phyloP scores from a whole-genome alignment of 352 stramenopile species.

The Pythium insidiosum region DNA sequence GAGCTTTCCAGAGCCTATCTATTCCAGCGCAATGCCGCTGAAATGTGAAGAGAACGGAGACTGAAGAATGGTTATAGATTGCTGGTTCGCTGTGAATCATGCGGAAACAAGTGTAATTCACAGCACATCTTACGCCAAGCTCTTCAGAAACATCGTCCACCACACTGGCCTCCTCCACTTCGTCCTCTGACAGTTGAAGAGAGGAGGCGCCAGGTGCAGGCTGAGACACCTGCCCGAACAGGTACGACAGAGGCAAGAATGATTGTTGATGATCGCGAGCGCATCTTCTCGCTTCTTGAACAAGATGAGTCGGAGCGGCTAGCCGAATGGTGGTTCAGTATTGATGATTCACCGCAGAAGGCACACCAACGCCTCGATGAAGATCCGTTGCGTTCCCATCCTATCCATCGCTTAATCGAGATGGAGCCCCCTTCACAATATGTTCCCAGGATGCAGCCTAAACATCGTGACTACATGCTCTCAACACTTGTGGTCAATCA shows the following conservation, averaged over 20 bases:
- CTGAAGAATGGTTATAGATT: too few relatives aligned
- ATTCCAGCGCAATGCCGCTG: too few relatives aligned
- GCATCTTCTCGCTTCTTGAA: not conserved
- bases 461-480: constrained; percentile 1
- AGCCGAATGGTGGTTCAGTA: not conserved
- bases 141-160: not conserved
- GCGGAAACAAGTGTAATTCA: not conserved
- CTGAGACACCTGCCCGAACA: not conserved
- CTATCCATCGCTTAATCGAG: constrained; percentile 5
- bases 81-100: not conserved
- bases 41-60: too few relatives aligned
- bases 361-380: not conserved
- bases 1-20: too few relatives aligned
- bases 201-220: not conserved
- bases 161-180: constrained; percentile 8
- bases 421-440: not conserved
- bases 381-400: not conserved
- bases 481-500: constrained; percentile 1
- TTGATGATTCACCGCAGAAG: not conserved
- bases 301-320: not conserved
- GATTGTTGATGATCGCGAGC: not conserved
- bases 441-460: not conserved
- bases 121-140: constrained; percentile 5
- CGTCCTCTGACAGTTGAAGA: not conserved
- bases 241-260: not conserved